A percentile compares a stretch with the other conserved stretches of the same genome.
phyloP scores from a whole-genome alignment of 1,284 basidiomycete genomes.

The Moesziomyces sp. region DNA sequence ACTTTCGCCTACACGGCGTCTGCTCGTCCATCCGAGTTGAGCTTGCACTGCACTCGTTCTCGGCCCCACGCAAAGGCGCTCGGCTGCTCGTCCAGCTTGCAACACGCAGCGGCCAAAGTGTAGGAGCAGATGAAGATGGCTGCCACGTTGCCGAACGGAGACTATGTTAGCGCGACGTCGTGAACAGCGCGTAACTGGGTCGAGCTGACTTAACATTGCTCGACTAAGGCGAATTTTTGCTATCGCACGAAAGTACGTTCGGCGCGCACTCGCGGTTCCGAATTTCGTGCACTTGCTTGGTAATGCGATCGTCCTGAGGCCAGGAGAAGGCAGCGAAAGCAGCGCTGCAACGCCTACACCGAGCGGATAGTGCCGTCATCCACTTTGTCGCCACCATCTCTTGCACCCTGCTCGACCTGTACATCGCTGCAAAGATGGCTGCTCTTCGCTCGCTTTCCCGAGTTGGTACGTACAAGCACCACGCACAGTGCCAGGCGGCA shows the following conservation, averaged over 20 bases:
- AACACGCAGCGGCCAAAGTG: too few relatives aligned
- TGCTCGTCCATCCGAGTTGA: neutral
- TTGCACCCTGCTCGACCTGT: neutral
- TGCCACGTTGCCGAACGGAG: too few relatives aligned
- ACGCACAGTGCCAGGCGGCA: too few relatives aligned
- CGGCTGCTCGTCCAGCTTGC: too few relatives aligned
- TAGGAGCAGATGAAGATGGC: too few relatives aligned
- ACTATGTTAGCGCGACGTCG: too few relatives aligned
- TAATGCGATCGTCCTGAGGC: conserved; percentile 35
- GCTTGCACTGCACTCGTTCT: neutral
- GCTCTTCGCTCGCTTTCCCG: conserved; percentile 43
- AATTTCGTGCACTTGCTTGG: conserved; percentile 30
- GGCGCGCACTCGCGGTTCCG: conserved; percentile 35
- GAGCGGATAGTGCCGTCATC: neutral
- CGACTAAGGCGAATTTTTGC: too few relatives aligned
- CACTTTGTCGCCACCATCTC: conserved; percentile 16
- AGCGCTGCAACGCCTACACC: conserved; percentile 9
- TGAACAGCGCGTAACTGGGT: too few relatives aligned
- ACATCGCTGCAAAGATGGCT: conserved; percentile 30
- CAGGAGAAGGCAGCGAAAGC: neutral
- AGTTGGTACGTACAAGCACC: conserved; percentile 33
- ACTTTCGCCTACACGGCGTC: neutral
- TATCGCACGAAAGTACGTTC: conserved; percentile 12
- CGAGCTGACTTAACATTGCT: too few relatives aligned
- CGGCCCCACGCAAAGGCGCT: neutral